Conservation (phyloP, 768 basidiomycete genomes). For the Lentinula edodes region DNA sequence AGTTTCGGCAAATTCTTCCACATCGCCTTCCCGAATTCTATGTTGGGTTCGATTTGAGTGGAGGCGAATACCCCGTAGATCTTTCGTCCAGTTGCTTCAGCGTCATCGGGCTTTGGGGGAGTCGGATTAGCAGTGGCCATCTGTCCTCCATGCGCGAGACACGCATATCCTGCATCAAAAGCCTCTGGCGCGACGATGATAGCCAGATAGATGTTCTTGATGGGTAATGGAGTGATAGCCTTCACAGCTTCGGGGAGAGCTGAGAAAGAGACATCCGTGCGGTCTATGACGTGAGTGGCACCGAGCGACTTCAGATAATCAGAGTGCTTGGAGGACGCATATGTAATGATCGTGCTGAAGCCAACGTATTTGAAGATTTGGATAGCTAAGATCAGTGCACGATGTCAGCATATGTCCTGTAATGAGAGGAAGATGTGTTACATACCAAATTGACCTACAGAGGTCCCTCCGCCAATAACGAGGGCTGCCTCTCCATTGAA, state of each 20-base stretch:
- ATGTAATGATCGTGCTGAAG: constrained; percentile 14
- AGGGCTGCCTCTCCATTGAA: constrained; percentile 40
- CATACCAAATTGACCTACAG: constrained; percentile 39
- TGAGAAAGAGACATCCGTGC: background rate
- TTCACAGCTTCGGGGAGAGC: background rate
- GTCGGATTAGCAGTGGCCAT: constrained; percentile 17
- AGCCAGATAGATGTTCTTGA: constrained; percentile 19
- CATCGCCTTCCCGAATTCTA: background rate
- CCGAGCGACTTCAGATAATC: constrained; percentile 13
- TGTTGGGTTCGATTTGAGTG: background rate
- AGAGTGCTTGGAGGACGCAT: constrained; percentile 11
- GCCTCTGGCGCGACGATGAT: constrained; percentile 29
- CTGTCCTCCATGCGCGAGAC: constrained; percentile 31
- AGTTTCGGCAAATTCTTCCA: background rate
- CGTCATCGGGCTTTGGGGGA: background rate
- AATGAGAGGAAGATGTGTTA: background rate
- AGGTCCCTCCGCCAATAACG: constrained; percentile 42
- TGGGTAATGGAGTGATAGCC: constrained; percentile 13
- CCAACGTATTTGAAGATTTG: constrained; percentile 12
- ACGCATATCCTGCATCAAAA: constrained; percentile 27
- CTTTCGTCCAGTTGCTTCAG: background rate
- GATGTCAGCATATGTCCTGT: no score
- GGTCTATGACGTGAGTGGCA: constrained; percentile 16
- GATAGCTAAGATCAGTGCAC: constrained; percentile 6
- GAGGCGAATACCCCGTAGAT: background rate